A percentile compares a stretch with the other conserved stretches of the same genome.
Conservation (phyloP, 169 alveolate species). For the Plasmodium inui region DNA sequence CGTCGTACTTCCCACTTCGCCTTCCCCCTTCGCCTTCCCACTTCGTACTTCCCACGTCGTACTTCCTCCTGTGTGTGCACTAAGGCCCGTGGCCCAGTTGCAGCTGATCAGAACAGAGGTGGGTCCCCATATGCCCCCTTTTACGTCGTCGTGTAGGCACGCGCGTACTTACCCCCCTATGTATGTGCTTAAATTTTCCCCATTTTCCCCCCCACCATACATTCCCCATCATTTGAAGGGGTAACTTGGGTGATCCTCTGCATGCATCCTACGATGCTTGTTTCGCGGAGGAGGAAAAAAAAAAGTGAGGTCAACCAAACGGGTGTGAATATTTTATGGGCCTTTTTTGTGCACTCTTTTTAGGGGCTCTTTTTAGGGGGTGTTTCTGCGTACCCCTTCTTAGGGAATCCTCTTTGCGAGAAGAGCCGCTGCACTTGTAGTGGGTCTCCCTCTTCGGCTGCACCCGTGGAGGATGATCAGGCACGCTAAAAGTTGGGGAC, state of each 20-base stretch:
- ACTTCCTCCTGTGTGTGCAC: background rate
- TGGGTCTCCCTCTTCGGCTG: no score
- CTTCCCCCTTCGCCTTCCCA: no score
- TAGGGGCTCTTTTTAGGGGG: background rate
- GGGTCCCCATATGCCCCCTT: background rate
- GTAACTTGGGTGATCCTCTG: background rate
- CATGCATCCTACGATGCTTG: background rate
- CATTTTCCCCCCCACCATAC: background rate
- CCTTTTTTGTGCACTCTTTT: background rate
- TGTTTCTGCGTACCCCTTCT: background rate
- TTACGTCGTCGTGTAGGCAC: background rate
- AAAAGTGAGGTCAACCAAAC: background rate
- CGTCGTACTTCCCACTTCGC: no score
- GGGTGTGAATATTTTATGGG: background rate
- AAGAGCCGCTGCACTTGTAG: background rate
- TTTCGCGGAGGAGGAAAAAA: background rate
- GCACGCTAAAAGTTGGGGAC: background rate
- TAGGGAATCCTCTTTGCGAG: background rate
- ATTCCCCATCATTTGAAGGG: background rate
- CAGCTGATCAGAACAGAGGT: background rate
- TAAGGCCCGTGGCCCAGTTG: background rate
- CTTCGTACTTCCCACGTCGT: no score
- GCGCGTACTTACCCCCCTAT: background rate
- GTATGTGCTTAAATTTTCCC: background rate
- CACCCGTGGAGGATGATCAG: no score